These are phyloP conservation scores for Rhododendron griersonianum DNA, from an alignment of 148 eudicot species.

Conservation along the genomic window DNA sequence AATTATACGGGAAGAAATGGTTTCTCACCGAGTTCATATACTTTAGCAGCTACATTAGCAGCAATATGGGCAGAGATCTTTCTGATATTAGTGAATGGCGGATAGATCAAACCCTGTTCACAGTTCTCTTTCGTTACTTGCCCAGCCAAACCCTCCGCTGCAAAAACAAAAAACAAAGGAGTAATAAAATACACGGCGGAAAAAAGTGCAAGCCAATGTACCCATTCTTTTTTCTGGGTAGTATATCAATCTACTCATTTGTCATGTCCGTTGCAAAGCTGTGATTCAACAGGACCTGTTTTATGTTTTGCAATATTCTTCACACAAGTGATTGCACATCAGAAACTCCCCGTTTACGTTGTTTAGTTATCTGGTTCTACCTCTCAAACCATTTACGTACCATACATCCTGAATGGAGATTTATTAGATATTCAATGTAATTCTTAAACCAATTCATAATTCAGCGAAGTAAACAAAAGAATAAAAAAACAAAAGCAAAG, in stretches of 20 bases:
- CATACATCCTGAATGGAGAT: background rate
- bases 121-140: slow-evolving; percentile 72
- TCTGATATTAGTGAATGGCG: slow-evolving; percentile 71
- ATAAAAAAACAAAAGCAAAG: background rate
- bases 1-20: background rate
- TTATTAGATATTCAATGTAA: background rate
- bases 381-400: background rate
- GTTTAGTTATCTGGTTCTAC: background rate
- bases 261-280: background rate
- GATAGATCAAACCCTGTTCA: slow-evolving; percentile 76
- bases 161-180: background rate
- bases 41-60: slow-evolving; percentile 89
- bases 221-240: background rate
- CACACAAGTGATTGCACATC: background rate
- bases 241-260: background rate
- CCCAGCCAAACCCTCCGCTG: slow-evolving; percentile 92
- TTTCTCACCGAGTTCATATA: slow-evolving; percentile 72
- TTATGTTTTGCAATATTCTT: background rate
- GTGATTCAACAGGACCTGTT: background rate
- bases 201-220: background rate
- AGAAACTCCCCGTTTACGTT: background rate
- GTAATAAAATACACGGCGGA: background rate
- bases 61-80: slow-evolving; percentile 86
- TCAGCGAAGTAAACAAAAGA: background rate
- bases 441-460: background rate